A percentile compares a stretch with the other conserved stretches of the same genome.
Conservation (phyloP, 1,284 basidiomycete species). For the Ustilago trichophora region DNA sequence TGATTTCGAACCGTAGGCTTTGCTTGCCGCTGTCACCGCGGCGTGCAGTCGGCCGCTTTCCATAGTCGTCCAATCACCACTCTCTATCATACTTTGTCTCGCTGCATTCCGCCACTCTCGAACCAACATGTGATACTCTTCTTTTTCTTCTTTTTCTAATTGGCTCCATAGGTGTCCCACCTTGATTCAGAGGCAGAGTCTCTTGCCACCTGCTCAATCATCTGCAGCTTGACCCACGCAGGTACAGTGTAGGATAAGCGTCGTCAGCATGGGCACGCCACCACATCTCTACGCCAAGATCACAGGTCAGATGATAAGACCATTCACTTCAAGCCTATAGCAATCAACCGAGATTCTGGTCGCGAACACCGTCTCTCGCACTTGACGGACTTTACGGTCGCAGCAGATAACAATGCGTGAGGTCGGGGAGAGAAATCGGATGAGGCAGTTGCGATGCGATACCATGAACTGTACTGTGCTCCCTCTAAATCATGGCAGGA, state of each 20-base stretch:
- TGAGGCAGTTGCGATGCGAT: not conserved
- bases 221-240: not conserved
- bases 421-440: no score
- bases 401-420: no score
- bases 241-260: not conserved
- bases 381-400: conserved; percentile 20
- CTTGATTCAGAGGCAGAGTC: no score
- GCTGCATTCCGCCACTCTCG: no score
- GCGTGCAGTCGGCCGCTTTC: not conserved
- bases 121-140: no score
- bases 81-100: not conserved
- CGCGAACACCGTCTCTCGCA: conserved; percentile 2
- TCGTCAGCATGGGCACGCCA: no score
- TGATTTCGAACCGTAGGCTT: conserved; percentile 3
- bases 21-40: not conserved
- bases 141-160: no score
- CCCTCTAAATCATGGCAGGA: no score
- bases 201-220: not conserved
- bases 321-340: no score
- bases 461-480: no score
- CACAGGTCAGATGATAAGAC: not conserved
- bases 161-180: no score
- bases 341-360: not conserved
- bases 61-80: conserved; percentile 1
- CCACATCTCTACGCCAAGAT: no score